phyloP scores from a whole-genome alignment of 371 early-diverging fungal genomes.

The Capillidium heterosporum region DNA sequence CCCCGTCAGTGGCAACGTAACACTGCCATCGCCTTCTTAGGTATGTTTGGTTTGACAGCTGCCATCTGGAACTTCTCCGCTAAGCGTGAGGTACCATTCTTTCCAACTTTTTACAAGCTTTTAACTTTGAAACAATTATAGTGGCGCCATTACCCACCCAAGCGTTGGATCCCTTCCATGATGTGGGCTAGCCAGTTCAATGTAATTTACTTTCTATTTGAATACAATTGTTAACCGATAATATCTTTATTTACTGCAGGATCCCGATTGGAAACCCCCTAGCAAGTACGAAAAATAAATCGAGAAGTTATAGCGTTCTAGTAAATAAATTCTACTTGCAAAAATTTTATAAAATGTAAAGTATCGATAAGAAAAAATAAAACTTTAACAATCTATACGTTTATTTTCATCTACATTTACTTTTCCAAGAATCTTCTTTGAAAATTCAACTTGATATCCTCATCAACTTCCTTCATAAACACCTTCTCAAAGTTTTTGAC shows the following conservation, averaged over 20 bases:
- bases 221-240: neutral
- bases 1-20: conserved; percentile 9
- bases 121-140: neutral
- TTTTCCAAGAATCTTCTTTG: no score
- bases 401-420: no score
- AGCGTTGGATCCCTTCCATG: conserved; percentile 11
- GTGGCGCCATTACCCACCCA: conserved; percentile 9
- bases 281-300: neutral
- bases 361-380: no score
- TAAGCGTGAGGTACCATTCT: conserved; percentile 4
- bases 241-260: neutral
- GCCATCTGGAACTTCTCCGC: conserved; percentile 8
- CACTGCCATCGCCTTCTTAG: conserved; percentile 5
- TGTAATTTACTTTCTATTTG: conserved; percentile 1
- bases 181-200: conserved; percentile 5
- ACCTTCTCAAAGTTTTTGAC: no score
- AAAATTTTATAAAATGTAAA: no score
- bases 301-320: no score
- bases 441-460: no score
- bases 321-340: no score
- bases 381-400: no score
- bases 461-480: no score
- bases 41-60: neutral
- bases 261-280: neutral
- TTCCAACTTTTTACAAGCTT: no score